Conservation (phyloP, 176 grass and related monocot genomes). For the Tillandsia fasciculata region DNA sequence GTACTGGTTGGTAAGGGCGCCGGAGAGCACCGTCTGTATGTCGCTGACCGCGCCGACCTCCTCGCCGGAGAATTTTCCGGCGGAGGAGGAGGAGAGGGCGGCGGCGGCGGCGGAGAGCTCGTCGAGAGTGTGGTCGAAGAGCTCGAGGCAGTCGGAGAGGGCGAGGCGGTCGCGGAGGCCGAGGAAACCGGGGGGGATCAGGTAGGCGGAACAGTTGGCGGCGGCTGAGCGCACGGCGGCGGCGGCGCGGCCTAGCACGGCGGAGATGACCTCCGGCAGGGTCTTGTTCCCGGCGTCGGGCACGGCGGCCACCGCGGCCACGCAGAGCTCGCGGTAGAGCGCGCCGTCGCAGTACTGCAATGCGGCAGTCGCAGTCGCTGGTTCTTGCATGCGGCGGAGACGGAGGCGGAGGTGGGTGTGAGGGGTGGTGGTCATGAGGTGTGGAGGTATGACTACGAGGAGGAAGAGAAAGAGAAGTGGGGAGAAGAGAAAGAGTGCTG, state of each 20-base stretch:
- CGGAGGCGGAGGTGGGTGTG: neutral
- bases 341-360: constrained; percentile 56
- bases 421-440: neutral
- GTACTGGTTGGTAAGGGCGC: constrained; percentile 83
- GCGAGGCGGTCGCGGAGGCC: constrained; percentile 46
- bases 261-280: constrained; percentile 42
- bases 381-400: neutral
- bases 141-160: constrained; percentile 64
- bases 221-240: constrained; percentile 44
- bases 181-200: constrained; percentile 14
- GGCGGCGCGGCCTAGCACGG: constrained; percentile 34
- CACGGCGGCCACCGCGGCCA: constrained; percentile 39
- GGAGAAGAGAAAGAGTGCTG: neutral
- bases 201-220: constrained; percentile 63
- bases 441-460: neutral
- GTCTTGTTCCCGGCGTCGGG: constrained; percentile 25
- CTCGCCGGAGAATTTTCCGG: neutral
- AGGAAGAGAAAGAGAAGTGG: neutral
- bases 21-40: constrained; percentile 71
- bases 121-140: constrained; percentile 46
- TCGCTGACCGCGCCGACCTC: constrained; percentile 21
- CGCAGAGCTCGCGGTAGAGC: constrained; percentile 69
- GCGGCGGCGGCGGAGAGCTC: constrained; percentile 41
- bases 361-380: constrained; percentile 19
- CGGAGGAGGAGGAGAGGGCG: constrained; percentile 15